Percentiles rank a stretch among this genome's conserved stretches.
Conservation (phyloP, 164 flowering plant species). For the Vitis rupestris region DNA sequence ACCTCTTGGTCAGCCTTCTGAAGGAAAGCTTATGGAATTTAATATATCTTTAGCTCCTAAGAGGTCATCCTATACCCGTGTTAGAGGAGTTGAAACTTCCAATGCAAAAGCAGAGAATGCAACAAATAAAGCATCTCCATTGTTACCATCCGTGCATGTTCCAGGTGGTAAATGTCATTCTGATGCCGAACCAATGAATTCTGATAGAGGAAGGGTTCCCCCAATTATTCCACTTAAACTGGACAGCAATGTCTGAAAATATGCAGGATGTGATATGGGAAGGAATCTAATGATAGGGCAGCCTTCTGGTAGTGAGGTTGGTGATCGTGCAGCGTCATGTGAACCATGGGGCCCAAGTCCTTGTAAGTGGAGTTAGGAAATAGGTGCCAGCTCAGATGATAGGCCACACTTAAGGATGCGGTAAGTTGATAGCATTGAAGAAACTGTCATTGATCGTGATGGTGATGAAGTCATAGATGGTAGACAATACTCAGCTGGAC, state of each 20-base stretch:
- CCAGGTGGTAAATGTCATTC: too few relatives aligned
- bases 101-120: too few relatives aligned
- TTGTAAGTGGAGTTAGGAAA: slow-evolving; percentile 75
- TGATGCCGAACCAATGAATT: too few relatives aligned
- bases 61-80: too few relatives aligned
- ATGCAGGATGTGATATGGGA: slow-evolving; percentile 46
- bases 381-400: slow-evolving; percentile 89
- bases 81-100: too few relatives aligned
- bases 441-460: slow-evolving; percentile 92
- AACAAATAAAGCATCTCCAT: too few relatives aligned
- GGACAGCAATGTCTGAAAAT: slow-evolving; percentile 33
- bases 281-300: slow-evolving; percentile 80
- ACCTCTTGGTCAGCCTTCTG: too few relatives aligned
- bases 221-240: too few relatives aligned
- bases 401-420: slow-evolving; percentile 57
- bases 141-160: too few relatives aligned
- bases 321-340: slow-evolving; percentile 96
- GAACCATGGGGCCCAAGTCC: slow-evolving; percentile 94
- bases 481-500: slow-evolving; percentile 72
- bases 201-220: too few relatives aligned
- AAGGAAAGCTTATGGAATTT: too few relatives aligned
- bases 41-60: too few relatives aligned
- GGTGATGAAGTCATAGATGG: slow-evolving; percentile 89
- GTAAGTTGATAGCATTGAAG: slow-evolving; percentile 92
- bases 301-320: slow-evolving; percentile 94